Evolutionary conservation across 1,284 basidiomycete genomes (phyloP).

Genomic region (Vanrija pseudolonga): DNA sequence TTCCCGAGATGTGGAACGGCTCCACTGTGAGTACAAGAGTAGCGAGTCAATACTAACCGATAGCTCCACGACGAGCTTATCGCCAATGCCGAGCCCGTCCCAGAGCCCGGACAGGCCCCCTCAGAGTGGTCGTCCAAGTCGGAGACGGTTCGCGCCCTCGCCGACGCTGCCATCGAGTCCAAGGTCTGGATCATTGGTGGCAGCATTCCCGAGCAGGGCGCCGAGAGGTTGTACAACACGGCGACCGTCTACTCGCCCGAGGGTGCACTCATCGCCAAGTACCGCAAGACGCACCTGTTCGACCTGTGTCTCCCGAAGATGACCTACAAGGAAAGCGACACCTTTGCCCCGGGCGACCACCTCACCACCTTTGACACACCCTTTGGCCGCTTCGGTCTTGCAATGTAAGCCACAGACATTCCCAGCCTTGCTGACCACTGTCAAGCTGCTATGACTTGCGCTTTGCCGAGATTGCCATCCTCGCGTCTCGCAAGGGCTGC

Average conservation of each 20-base stretch:
- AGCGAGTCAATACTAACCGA: neutral
- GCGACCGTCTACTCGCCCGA: slow-evolving; percentile 76
- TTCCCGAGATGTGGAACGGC: slow-evolving; percentile 16
- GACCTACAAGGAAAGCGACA: slow-evolving; percentile 69
- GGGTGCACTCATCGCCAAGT: slow-evolving; percentile 68
- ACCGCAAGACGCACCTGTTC: slow-evolving; percentile 87
- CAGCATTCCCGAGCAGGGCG: slow-evolving; percentile 75
- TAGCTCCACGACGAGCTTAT: slow-evolving; percentile 5
- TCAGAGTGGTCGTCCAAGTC: slow-evolving; percentile 7
- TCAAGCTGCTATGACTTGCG: slow-evolving; percentile 48
- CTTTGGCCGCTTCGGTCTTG: slow-evolving; percentile 16
- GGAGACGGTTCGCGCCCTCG: slow-evolving; percentile 70
- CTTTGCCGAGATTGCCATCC: slow-evolving; percentile 85
- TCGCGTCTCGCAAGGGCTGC: slow-evolving; percentile 75
- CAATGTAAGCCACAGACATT: neutral
- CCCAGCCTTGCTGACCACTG: neutral
- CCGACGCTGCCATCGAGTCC: slow-evolving; percentile 67
- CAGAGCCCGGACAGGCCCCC: neutral
- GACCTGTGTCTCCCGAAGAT: slow-evolving; percentile 93
- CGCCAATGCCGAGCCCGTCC: slow-evolving; percentile 10
- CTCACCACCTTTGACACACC: slow-evolving; percentile 78
- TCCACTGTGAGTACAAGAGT: neutral
- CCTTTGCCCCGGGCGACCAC: slow-evolving; percentile 64
- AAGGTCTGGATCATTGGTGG: slow-evolving; percentile 79
- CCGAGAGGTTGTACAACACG: slow-evolving; percentile 69